Base-by-base conservation (phyloP, 345 rosid genomes). In the Moringa oleifera region DNA sequence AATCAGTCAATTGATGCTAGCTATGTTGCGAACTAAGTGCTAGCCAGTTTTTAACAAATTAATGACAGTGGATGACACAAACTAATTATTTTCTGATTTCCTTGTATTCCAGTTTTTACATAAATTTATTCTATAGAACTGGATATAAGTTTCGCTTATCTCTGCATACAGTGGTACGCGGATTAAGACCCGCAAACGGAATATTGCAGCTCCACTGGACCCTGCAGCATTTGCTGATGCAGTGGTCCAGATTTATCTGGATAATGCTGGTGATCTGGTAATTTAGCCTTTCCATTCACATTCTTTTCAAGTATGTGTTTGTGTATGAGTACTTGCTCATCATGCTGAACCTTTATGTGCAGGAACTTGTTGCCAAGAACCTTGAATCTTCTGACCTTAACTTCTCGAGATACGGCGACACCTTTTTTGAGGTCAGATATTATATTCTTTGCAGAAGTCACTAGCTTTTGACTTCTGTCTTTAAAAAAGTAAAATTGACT, bases 161-260 rank as follows among this genome's bases (percentile, higher is more conserved):
- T 73, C 10, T 41, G 2, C 72, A 50, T 62, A 55, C 77, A 91
- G 97, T 73, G 97, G 99, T 67, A 85, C 96, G 96, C 97, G 97
- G 97, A 94, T 94, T 90, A 94, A 94, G 97, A 80, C 97, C 97
- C 96, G 97, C 96, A 94, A 94, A 81, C 86, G 97, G 87, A 94
- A 94, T 70, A 94, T 94, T 58, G 88, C 97, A 11, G 93, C 93
- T 18, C 97, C 99, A 12, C 80, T 88, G 80, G 97, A 88, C 91
- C 95, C 99, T 90, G 91, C 96, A 69, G 88, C 95, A 23, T 90
- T 90, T 79, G 81, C 99, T 23, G 97, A 88, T 86, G 96, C 91
- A 72, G 95, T 94, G 88, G 89, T 94, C 80, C 89, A 83, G 93
- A 90, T 94, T 61, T 94, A 94, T 65, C 61, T 85, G 83, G 97